A percentile compares a stretch with the other conserved stretches of the same genome.
Conservation (phyloP, 371 early-diverging fungal species). For the Mucor racemosus region DNA sequence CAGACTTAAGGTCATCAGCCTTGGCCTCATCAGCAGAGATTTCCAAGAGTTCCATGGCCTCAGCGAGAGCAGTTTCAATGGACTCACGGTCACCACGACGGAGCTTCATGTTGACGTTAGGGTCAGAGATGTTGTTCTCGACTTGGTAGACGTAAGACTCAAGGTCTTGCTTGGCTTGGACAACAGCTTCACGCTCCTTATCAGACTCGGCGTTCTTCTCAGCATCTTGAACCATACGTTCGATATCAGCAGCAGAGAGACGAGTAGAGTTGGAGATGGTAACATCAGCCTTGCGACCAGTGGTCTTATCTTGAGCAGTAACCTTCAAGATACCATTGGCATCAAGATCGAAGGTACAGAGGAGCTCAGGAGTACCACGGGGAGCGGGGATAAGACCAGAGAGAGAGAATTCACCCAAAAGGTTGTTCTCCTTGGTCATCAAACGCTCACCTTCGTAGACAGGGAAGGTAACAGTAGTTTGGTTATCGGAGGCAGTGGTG, state of each 20-base stretch:
- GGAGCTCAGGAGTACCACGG: constrained; percentile 90
- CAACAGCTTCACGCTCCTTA: constrained; percentile 77
- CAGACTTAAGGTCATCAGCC: constrained; percentile 87
- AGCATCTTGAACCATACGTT: constrained; percentile 90
- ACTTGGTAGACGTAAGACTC: constrained; percentile 89
- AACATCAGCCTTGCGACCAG: constrained; percentile 87
- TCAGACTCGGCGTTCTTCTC: constrained; percentile 89
- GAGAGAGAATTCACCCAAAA: constrained; percentile 91
- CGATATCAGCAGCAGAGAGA: constrained; percentile 88
- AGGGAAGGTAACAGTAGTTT: constrained; percentile 90
- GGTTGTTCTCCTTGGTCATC: constrained; percentile 92
- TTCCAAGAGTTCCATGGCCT: constrained; percentile 89
- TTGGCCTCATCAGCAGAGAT: constrained; percentile 74
- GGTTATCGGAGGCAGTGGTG: constrained; percentile 95
- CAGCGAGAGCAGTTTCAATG: constrained; percentile 84
- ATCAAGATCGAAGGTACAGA: constrained; percentile 94
- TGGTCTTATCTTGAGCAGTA: constrained; percentile 90
- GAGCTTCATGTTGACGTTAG: constrained; percentile 77
- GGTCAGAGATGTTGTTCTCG: constrained; percentile 82
- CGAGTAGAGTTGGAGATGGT: constrained; percentile 94
- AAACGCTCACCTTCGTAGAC: constrained; percentile 95
- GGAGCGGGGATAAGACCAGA: constrained; percentile 89
- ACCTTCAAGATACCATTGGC: constrained; percentile 96
- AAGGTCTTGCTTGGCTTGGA: constrained; percentile 86
- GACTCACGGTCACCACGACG: constrained; percentile 86